A percentile compares a stretch with the other conserved stretches of the same genome.
Evolutionary conservation across 2,329 filamentous ascomycete genomes (phyloP).

Genomic region (Biscogniauxia marginata): DNA sequence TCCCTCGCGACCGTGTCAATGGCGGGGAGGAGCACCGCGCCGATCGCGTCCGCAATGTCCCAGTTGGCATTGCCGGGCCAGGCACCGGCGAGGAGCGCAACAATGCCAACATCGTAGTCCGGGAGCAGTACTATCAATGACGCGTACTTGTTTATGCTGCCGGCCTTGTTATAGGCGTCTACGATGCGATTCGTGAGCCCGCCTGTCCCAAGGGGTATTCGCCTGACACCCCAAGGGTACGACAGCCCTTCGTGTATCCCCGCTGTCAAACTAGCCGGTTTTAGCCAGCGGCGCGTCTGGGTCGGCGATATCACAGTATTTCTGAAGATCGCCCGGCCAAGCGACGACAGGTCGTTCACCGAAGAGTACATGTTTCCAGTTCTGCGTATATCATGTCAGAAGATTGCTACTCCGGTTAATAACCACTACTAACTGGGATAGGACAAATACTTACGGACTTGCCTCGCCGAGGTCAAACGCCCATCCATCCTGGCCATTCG

Average conservation of each 20-base stretch:
- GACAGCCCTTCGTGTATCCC: slow-evolving; percentile 38
- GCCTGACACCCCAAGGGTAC: slow-evolving; percentile 45
- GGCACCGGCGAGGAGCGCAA: slow-evolving; percentile 25
- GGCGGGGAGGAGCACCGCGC: slow-evolving; percentile 22
- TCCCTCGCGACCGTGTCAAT: slow-evolving; percentile 26
- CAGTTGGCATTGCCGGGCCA: slow-evolving; percentile 32
- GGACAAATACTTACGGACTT: slow-evolving; percentile 34
- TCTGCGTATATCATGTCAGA: no score
- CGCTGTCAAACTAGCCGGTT: slow-evolving; percentile 38
- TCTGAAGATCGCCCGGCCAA: slow-evolving; percentile 44
- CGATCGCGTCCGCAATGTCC: slow-evolving; percentile 29
- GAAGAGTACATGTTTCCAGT: slow-evolving; percentile 46
- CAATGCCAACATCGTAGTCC: slow-evolving; percentile 30
- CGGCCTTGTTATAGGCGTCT: slow-evolving; percentile 31
- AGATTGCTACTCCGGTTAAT: no score
- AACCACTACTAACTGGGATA: no score
- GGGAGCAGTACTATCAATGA: slow-evolving; percentile 28
- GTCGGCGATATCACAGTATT: slow-evolving; percentile 35
- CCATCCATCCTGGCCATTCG: slow-evolving; percentile 29
- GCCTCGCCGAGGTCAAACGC: slow-evolving; percentile 38
- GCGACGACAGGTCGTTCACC: slow-evolving; percentile 37
- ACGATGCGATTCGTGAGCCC: slow-evolving; percentile 27
- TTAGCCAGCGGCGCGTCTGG: slow-evolving; percentile 44
- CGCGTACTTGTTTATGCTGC: slow-evolving; percentile 29
- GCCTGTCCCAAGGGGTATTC: slow-evolving; percentile 26